Conservation (phyloP, 2,329 filamentous ascomycete species). For the Cercospora sp. region DNA sequence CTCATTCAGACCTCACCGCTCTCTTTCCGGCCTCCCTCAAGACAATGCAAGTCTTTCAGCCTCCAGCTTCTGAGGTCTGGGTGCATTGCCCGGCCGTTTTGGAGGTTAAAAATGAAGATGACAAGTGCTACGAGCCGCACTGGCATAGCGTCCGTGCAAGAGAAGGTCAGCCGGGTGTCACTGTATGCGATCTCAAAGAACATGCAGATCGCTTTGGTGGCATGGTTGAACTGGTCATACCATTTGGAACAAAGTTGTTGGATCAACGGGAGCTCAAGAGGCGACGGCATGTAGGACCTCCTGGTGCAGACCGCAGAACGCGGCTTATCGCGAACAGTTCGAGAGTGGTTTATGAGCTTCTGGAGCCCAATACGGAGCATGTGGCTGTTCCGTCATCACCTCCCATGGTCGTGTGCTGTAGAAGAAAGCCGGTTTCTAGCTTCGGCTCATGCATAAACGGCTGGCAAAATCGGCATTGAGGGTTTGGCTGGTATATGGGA, state of each 20-base stretch:
- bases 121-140: background rate
- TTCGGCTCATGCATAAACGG: background rate
- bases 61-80: background rate
- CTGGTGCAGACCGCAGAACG: too few relatives aligned
- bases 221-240: background rate
- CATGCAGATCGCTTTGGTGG: background rate
- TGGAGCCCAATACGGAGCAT: background rate
- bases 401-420: background rate
- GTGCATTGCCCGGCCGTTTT: background rate
- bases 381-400: background rate
- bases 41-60: background rate
- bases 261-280: too few relatives aligned
- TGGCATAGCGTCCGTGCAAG: background rate
- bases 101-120: background rate
- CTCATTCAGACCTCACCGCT: background rate
- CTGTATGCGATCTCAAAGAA: background rate
- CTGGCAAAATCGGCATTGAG: background rate
- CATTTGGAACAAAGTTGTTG: background rate
- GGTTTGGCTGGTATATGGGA: background rate
- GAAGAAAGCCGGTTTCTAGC: too few relatives aligned
- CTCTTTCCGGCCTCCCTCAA: background rate
- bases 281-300: too few relatives aligned
- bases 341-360: background rate
- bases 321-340: background rate
- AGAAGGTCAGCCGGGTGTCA: background rate